Evolutionary conservation across 345 rosid species (phyloP), one percentile per base, ranked within the genome.

Genomic region (Trapa incisa): DNA sequence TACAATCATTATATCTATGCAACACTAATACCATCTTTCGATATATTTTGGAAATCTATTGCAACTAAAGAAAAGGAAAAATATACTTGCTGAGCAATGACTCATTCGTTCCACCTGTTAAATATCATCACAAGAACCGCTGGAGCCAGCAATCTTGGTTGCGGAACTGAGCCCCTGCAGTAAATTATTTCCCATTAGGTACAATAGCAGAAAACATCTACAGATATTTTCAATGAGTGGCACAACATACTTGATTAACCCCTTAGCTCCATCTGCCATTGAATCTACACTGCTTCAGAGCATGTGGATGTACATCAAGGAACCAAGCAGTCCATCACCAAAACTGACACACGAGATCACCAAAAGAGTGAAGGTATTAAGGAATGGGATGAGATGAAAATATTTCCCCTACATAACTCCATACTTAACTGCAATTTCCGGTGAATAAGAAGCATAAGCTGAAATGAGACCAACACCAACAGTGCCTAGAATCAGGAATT

Each of bases 401-500:
- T 33, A 17, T 54, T 22, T n/a, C 60, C 5, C 2, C 2, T 57
- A 64, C 32, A 47, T 39, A 43, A 41, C 4, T 60, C 13, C 15
- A 67, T 71, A 93, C 98, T 97, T 93, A 67, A 80, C 87, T 53
- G 96, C 80, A 70, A 93, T 81, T 84, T 87, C 98, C 8, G 97
- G 87, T 9, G 97, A 75, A 75, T 93, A 93, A 38, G 94, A 85
- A 67, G 87, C 70, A 74, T 84, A 93, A 41, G 98, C 78, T n/a
- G 98, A 93, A 75, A 87, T 89, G 72, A 93, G 74, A 61, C 98
- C 98, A n/a, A 90, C 82, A 72, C 92, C 83, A 69, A 97, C 98
- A 35, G 88, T 80, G 68, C 85, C 89, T 45, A 86, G 38, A 38
- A 94, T 93, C 57, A 84, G 82, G 74, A 80, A 52, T 75, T 93